Conservation (phyloP, 129 eudicot genomes). For the Arctium minus region DNA sequence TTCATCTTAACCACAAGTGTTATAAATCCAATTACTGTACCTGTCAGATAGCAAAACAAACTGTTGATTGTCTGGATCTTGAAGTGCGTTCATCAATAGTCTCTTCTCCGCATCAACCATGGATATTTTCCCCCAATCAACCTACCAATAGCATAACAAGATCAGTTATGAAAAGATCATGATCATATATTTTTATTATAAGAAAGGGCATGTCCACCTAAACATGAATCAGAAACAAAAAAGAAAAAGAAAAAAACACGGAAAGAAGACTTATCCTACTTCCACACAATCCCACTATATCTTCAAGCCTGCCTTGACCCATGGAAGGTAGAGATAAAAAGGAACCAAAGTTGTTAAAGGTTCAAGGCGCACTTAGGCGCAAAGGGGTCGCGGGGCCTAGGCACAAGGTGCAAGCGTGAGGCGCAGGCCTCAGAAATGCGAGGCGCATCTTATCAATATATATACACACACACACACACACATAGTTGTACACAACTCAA, state of each 20-base stretch:
- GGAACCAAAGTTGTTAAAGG: too few relatives aligned
- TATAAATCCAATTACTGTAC: constrained; percentile 21
- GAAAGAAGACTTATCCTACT: background rate
- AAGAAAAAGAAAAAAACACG: background rate
- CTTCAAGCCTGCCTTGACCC: too few relatives aligned
- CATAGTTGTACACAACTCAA: too few relatives aligned
- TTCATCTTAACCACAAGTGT: constrained; percentile 10
- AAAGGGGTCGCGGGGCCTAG: too few relatives aligned
- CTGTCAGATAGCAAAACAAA: constrained; percentile 73
- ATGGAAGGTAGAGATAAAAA: too few relatives aligned
- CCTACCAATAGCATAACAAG: constrained; percentile 23
- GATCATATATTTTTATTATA: background rate
- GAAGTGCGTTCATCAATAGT: constrained; percentile 52
- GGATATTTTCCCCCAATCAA: constrained; percentile 67
- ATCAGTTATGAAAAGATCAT: background rate
- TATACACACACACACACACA: too few relatives aligned
- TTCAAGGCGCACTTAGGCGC: too few relatives aligned
- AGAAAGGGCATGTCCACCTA: constrained; percentile 3
- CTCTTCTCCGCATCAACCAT: constrained; percentile 74
- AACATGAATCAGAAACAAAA: background rate
- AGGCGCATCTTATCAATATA: too few relatives aligned
- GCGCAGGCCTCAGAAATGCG: too few relatives aligned
- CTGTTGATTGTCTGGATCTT: constrained; percentile 60
- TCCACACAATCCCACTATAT: too few relatives aligned
- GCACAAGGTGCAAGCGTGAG: too few relatives aligned